phyloP scores from a whole-genome alignment of 495 filamentous ascomycete genomes.

The Massariosphaeria phaeospora region DNA sequence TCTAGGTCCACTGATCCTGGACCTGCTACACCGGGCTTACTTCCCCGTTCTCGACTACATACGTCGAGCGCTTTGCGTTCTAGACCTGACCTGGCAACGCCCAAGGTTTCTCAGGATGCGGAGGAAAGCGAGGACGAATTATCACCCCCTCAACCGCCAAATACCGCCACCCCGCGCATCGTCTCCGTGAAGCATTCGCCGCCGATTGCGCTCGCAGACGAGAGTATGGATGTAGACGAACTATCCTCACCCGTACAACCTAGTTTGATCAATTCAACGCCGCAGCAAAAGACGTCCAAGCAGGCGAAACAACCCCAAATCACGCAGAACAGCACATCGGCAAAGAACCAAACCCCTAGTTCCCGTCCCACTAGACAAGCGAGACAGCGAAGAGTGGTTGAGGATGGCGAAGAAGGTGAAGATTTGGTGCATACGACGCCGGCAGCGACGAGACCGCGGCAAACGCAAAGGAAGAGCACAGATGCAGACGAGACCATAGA shows the following conservation, averaged over 20 bases:
- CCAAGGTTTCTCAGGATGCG: background rate
- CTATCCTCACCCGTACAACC: constrained; percentile 9
- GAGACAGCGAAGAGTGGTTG: background rate
- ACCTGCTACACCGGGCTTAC: constrained; percentile 3
- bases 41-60: no score
- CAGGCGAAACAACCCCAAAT: background rate
- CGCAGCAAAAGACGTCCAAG: background rate
- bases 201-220: background rate
- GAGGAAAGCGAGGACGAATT: constrained; percentile 26
- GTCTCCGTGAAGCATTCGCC: background rate
- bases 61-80: background rate
- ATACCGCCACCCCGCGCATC: background rate
- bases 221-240: constrained; percentile 15
- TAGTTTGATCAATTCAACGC: background rate
- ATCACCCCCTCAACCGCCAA: background rate
- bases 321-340: no score
- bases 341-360: background rate
- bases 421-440: constrained; percentile 9
- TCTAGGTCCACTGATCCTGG: constrained; percentile 2
- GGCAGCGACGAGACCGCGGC: background rate
- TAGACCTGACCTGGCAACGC: background rate
- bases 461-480: background rate
- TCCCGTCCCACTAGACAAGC: background rate
- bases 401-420: constrained; percentile 1
- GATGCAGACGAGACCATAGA: background rate